Conservation (phyloP, 768 basidiomycete genomes). For the Lepiota brunneoincarnata region DNA sequence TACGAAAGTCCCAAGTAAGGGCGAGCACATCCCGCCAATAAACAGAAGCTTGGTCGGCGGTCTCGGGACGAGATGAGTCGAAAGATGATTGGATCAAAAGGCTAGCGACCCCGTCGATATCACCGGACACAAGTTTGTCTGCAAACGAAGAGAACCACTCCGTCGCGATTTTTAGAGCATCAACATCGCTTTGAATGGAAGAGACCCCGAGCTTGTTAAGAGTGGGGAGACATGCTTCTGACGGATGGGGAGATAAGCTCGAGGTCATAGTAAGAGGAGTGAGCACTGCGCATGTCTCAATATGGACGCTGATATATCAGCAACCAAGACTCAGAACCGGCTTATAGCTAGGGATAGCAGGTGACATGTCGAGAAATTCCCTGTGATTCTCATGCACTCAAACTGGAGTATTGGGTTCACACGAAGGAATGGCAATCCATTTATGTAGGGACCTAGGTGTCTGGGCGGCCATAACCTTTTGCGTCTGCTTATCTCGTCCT, state of each 20-base stretch:
- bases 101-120: conserved; percentile 25
- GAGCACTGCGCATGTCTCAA: not conserved
- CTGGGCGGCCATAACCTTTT: too few species aligned
- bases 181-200: conserved; percentile 27
- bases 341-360: not conserved
- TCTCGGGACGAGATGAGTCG: conserved; percentile 21
- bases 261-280: not conserved
- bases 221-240: conserved; percentile 26
- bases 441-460: not conserved
- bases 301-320: not conserved
- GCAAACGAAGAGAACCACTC: conserved; percentile 27
- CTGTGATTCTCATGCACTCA: not conserved
- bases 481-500: not conserved
- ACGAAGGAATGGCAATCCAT: not conserved
- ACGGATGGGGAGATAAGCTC: conserved; percentile 10
- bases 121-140: not conserved
- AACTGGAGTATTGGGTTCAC: conserved; percentile 13
- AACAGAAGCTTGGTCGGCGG: conserved; percentile 17
- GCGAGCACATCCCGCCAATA: conserved; percentile 54
- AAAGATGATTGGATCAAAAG: conserved; percentile 27
- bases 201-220: conserved; percentile 26
- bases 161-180: conserved; percentile 25
- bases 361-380: not conserved
- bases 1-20: conserved; percentile 54
- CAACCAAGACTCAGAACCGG: not conserved